Base-by-base conservation (phyloP, 257 asterid species). In the Knoxia roxburghii region DNA sequence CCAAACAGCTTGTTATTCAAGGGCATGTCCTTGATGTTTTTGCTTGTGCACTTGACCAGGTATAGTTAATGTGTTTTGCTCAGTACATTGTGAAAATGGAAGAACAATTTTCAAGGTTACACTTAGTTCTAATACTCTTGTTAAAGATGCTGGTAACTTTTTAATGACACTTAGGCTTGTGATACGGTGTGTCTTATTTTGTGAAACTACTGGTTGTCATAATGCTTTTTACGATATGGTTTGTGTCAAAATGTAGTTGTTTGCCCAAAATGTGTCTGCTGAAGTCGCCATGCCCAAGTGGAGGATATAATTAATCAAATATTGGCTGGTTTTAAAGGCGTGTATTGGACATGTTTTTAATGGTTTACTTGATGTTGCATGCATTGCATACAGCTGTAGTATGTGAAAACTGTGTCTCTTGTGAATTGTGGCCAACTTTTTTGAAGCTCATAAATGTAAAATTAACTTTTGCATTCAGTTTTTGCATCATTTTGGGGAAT, bases 41-140 rank as follows among this genome's bases (percentile, higher is more conserved):
- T 82, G 99, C 97, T 51, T 83, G 92, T 81, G 96, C 97, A 29
- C 96, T 90, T 83, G 97, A 90, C 84, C 97, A 94, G 99, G 99
- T 94, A 75, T 56, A 14, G 43, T n/a, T 68, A 14, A 17, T 68
- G 59, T 54, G 23, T 73, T 65, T 69, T 39, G 48, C 37, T 23
- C 27, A 18, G 11, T 71, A 57, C 63, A 51, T 68, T 50, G 26
- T 61, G 64, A 30, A 20, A 27, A 50, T 30, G 57, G 66, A 64
- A 27, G 29, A 65, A 21, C 52, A 45, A 14, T 23, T 52, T 29
- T 30, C 7, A 21, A 12, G 24, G 4, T 10, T 15, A 15, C 1
- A 17, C 33, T 45, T 29, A 24, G 49, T 35, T 59, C 17, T 33
- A 35, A 59, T 35, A 33, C 5, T 59, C 64, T 59, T 27, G 66